Conservation (phyloP, 345 rosid species). For the Sisymbrium altissimum region DNA sequence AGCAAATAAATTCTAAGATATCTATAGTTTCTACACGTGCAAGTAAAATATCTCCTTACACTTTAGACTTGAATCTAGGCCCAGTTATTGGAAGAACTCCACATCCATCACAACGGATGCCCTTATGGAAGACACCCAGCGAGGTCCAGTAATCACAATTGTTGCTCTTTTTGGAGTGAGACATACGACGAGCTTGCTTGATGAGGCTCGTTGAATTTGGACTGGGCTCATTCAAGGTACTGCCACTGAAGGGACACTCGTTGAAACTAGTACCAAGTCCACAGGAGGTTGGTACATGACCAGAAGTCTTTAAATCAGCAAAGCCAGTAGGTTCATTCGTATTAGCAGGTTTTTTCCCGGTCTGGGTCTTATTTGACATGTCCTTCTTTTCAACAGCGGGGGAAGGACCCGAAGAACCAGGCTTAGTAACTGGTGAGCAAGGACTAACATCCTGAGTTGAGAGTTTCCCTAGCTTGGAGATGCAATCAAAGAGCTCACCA, state of each 20-base stretch:
- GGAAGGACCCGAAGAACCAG: conserved; percentile 24
- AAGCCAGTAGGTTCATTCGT: conserved; percentile 8
- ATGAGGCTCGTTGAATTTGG: background rate
- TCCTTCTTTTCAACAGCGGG: conserved; percentile 27
- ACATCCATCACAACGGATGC: conserved; percentile 87
- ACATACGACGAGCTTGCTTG: conserved; percentile 8
- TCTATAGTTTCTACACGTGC: background rate
- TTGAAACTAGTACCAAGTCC: conserved; percentile 31
- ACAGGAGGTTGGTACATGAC: conserved; percentile 2
- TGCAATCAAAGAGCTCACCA: conserved; percentile 32
- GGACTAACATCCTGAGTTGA: conserved; percentile 1
- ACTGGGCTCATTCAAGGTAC: conserved; percentile 21
- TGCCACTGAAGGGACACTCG: conserved; percentile 64
- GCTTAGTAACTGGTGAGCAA: conserved; percentile 8
- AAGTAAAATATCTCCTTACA: conserved; percentile 48
- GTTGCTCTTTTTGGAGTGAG: conserved; percentile 35
- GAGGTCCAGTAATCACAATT: conserved; percentile 30
- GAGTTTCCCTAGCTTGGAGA: conserved; percentile 34
- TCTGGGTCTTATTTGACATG: conserved; percentile 14
- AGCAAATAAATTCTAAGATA: background rate
- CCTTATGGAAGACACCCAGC: conserved; percentile 64
- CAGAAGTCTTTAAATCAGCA: conserved; percentile 12
- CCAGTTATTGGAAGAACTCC: conserved; percentile 90
- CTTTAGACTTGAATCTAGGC: conserved; percentile 81
- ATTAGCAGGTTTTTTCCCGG: conserved; percentile 18